Percentiles rank a stretch among this genome's conserved stretches.
These are phyloP conservation scores for Vicia sativa DNA, from an alignment of 306 rosid genomes.

Conservation along the genomic window DNA sequence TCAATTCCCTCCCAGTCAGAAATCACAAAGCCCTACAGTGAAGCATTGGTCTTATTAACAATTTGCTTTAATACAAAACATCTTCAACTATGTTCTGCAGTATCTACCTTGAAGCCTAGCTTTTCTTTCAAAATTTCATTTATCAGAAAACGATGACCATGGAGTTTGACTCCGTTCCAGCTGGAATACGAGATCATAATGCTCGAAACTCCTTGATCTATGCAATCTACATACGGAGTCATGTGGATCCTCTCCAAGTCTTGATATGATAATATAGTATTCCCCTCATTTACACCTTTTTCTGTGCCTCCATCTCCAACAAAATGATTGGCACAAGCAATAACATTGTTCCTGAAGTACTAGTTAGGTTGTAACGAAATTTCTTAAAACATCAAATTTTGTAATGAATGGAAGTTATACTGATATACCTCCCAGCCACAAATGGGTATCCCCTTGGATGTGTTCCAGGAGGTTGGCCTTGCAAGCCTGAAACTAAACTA, in stretches of 20 bases:
- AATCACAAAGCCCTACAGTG: slow-evolving; percentile 73
- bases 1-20: slow-evolving; percentile 87
- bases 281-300: slow-evolving; percentile 72
- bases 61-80: slow-evolving; percentile 19
- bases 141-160: slow-evolving; percentile 61
- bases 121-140: slow-evolving; percentile 66
- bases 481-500: slow-evolving; percentile 67
- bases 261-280: slow-evolving; percentile 62
- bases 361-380: not conserved
- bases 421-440: slow-evolving; percentile 67
- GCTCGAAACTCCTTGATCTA: slow-evolving; percentile 69
- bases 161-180: slow-evolving; percentile 75
- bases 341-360: slow-evolving; percentile 61
- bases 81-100: not conserved
- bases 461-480: slow-evolving; percentile 66
- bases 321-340: slow-evolving; percentile 89
- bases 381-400: not conserved
- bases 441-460: slow-evolving; percentile 68
- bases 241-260: slow-evolving; percentile 74
- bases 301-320: slow-evolving; percentile 86
- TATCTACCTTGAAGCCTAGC: slow-evolving; percentile 71
- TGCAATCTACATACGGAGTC: slow-evolving; percentile 78
- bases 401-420: slow-evolving; percentile 26
- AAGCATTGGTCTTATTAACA: slow-evolving; percentile 5
- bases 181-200: slow-evolving; percentile 81